Evolutionary conservation across 306 rosid genomes (phyloP).

Genomic region (Rosa persica): DNA sequence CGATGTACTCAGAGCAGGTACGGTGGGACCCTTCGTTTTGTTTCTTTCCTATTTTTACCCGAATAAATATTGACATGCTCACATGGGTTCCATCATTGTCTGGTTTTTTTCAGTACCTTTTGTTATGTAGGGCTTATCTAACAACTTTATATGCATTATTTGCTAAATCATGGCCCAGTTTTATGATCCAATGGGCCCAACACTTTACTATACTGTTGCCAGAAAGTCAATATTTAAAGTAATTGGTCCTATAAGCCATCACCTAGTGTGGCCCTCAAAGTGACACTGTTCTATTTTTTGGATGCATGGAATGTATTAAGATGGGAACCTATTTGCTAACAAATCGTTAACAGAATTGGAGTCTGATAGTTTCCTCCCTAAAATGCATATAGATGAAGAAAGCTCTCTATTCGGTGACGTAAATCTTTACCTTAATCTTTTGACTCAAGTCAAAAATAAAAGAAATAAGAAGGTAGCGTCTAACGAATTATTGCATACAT

Average conservation of each 20-base stretch:
- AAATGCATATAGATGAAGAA: neutral
- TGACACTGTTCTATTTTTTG: neutral
- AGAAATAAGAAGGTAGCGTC: too few relatives aligned
- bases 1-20: slow-evolving; percentile 82
- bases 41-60: neutral
- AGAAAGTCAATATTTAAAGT: neutral
- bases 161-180: neutral
- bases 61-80: neutral
- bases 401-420: too few relatives aligned
- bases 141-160: neutral
- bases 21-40: neutral
- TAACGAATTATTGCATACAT: too few relatives aligned
- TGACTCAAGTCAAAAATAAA: too few relatives aligned
- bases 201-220: neutral
- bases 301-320: too few relatives aligned
- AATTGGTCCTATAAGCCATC: neutral
- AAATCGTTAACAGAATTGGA: neutral
- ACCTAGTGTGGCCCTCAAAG: neutral
- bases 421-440: too few relatives aligned
- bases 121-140: neutral
- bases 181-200: neutral
- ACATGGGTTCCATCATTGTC: neutral
- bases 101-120: neutral
- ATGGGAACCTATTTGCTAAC: too few relatives aligned
- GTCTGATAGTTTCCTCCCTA: neutral